A percentile compares a stretch with the other conserved stretches of the same genome.
phyloP scores from a whole-genome alignment of 2,329 filamentous ascomycete genomes.

The Aspergillus tanneri region DNA sequence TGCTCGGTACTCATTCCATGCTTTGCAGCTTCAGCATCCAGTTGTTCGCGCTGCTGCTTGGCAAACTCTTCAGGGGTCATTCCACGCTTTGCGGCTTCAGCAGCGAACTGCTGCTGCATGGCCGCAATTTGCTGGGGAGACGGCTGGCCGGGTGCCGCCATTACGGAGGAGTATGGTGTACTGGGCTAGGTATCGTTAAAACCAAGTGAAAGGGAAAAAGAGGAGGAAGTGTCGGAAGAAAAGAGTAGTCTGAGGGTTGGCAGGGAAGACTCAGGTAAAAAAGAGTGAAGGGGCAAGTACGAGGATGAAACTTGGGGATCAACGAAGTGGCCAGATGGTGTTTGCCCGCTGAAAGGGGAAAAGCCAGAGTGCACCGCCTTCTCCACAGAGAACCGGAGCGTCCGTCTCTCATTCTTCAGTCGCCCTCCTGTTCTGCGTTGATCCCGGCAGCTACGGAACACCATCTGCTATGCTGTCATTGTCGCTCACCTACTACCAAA shows the following conservation, averaged over 20 bases:
- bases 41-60: constrained; percentile 54
- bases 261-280: neutral
- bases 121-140: constrained; percentile 79
- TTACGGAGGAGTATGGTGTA: constrained; percentile 18
- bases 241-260: constrained; percentile 8
- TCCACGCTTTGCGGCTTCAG: constrained; percentile 79
- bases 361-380: constrained; percentile 18
- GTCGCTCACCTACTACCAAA: neutral
- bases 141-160: constrained; percentile 51
- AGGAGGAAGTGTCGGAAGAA: constrained; percentile 2
- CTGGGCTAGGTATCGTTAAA: neutral
- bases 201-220: neutral
- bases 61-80: constrained; percentile 84
- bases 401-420: constrained; percentile 2
- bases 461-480: neutral
- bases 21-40: constrained; percentile 51
- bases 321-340: constrained; percentile 23
- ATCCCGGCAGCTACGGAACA: neutral
- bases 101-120: constrained; percentile 79
- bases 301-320: constrained; percentile 12
- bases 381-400: no score
- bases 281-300: neutral
- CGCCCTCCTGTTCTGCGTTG: neutral
- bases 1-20: constrained; percentile 53
- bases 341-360: constrained; percentile 5